phyloP scores from a whole-genome alignment of 345 rosid species.

The Mercurialis annua region DNA sequence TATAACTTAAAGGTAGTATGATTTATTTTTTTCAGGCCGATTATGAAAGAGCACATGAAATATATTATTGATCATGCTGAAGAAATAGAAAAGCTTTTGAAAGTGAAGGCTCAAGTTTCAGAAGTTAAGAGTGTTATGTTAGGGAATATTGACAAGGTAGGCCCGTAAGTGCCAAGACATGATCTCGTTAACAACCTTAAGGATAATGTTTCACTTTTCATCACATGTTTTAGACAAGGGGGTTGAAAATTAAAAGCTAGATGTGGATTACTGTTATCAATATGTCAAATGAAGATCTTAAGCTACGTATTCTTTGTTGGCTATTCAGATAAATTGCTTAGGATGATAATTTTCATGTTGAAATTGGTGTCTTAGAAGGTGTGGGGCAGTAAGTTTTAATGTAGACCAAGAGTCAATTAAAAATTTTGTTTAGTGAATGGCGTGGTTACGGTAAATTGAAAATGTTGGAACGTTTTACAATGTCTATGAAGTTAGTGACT shows the following conservation, averaged over 20 bases:
- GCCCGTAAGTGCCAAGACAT: background rate
- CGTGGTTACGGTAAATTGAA: too few relatives aligned
- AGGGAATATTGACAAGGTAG: constrained; percentile 94
- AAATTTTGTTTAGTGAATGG: too few relatives aligned
- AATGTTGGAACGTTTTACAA: background rate
- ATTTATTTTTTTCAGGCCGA: constrained; percentile 48
- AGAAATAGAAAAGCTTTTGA: constrained; percentile 86
- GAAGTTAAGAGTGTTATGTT: constrained; percentile 95
- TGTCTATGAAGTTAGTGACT: background rate
- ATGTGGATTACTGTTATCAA: background rate
- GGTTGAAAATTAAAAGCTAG: background rate
- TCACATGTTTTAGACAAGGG: background rate
- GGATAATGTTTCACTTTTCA: background rate
- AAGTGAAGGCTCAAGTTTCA: constrained; percentile 98
- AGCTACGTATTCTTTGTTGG: background rate
- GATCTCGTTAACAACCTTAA: background rate
- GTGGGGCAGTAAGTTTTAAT: background rate
- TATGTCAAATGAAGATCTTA: background rate
- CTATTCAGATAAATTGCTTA: background rate
- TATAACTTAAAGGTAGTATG: constrained; percentile 8
- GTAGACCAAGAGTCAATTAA: too few relatives aligned
- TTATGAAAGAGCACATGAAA: constrained; percentile 97
- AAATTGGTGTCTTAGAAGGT: background rate
- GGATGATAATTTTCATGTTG: background rate
- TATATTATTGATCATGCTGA: constrained; percentile 89